Evolutionary conservation across 208 protist species (phyloP).

Genomic region (Leishmania martiniquensis): DNA sequence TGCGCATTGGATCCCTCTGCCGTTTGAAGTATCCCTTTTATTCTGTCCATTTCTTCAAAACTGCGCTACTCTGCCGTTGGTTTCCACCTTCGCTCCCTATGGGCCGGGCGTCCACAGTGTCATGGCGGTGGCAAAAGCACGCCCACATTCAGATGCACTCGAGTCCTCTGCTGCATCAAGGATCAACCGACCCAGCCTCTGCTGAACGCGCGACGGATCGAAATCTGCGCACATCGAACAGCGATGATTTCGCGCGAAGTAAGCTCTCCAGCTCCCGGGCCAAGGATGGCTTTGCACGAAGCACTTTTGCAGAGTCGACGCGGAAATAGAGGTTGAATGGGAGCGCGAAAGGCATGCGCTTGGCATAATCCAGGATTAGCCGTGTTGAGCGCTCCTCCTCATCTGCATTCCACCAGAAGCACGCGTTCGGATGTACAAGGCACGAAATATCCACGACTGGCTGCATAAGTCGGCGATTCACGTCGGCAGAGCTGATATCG

Average conservation of each 20-base stretch:
- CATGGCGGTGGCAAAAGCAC: not conserved
- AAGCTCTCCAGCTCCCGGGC: conserved; percentile 39
- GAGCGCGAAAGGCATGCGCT: conserved; percentile 81
- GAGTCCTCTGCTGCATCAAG: too few relatives aligned
- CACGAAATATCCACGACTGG: conserved; percentile 83
- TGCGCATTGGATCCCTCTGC: not conserved
- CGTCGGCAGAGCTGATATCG: conserved; percentile 29
- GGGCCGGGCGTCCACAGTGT: not conserved
- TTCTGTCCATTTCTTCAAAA: not conserved
- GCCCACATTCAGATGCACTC: not conserved
- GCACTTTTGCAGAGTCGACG: conserved; percentile 60
- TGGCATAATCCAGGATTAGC: conserved; percentile 86
- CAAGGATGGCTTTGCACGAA: conserved; percentile 43
- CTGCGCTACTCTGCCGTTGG: too few relatives aligned
- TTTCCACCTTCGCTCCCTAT: not conserved
- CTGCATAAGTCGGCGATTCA: conserved; percentile 71
- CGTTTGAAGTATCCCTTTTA: not conserved
- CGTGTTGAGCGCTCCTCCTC: conserved; percentile 71
- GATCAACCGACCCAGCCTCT: not conserved
- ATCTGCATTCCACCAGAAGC: conserved; percentile 83
- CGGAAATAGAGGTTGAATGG: conserved; percentile 90
- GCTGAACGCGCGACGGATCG: conserved; percentile 15
- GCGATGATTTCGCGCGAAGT: conserved; percentile 43
- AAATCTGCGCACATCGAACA: conserved; percentile 74
- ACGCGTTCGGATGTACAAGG: conserved; percentile 78